Base-by-base conservation (phyloP, 345 rosid species). In the Hibiscus syriacus region DNA sequence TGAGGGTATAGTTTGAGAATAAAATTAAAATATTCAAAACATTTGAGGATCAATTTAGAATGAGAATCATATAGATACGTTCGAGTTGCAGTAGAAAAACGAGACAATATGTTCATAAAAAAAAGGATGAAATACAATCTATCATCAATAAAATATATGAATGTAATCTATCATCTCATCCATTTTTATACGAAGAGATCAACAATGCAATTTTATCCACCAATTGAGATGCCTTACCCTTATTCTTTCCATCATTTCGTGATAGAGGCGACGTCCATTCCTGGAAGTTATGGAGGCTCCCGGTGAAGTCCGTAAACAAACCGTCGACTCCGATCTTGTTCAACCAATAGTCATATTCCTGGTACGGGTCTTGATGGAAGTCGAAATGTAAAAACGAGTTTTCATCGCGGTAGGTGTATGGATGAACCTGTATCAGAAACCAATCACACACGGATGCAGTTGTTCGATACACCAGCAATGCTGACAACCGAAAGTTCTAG, bases 261-360 rank as follows among this genome's bases (percentile, higher is more conserved):
- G 80, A 38, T 13, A 75, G 76, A 48, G 92, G 85, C 32, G 89
- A 71, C 43, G 77, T 66, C 90, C 75, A 73, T 66, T 91, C 89
- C 74, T 85, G 92, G 60, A 45, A 91, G 17, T 74, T 78, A 52
- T 86, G 90, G 11, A 94, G 85, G 76, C 95, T 91, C 55, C 96
- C 92, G 0, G 99, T 83, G 83, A 89, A 91, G 73, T 94, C 99
- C 19, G 99, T 94, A 68, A 94, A 94, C 67, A 91, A 85, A 45
- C 99, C 97, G 67, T 89, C 97, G 1, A 91, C 87, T 67, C 95
- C 91, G 0, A 91, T 80, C 75, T 78, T 79, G 74, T 82, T 86
- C 62, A 93, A 68, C 99, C 99, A 93, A 73, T 80, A 91, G 43
- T 82, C 81, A 36, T 89, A 93, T 68, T 93, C 99, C 12, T 23